Percentiles rank a stretch among this genome's conserved stretches.
phyloP scores from a whole-genome alignment of 1,284 basidiomycete genomes.

The Pseudozyma tsukubaensis region DNA sequence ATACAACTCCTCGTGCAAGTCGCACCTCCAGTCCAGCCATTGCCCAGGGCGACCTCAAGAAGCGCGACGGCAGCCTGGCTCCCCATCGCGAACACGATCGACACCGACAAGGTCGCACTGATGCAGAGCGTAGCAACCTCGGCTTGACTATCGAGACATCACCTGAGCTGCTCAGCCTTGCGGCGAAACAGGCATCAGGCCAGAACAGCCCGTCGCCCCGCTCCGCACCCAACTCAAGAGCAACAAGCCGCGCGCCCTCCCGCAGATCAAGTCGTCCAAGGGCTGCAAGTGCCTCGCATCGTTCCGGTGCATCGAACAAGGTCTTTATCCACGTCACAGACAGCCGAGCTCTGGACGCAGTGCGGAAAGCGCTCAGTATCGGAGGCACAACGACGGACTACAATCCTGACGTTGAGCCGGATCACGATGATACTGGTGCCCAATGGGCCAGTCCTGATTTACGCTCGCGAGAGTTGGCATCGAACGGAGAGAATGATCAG shows the following conservation, averaged over 20 bases:
- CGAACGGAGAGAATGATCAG: slow-evolving; percentile 19
- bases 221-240: slow-evolving; percentile 38
- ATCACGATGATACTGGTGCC: slow-evolving; percentile 25
- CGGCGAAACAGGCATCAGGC: slow-evolving; percentile 13
- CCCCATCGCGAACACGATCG: slow-evolving; percentile 18
- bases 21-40: slow-evolving; percentile 44
- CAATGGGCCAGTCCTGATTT: slow-evolving; percentile 36
- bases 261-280: slow-evolving; percentile 36
- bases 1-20: slow-evolving; percentile 47
- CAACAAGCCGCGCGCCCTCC: slow-evolving; percentile 45
- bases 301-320: slow-evolving; percentile 34
- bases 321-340: slow-evolving; percentile 60
- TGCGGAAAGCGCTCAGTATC: slow-evolving; percentile 59
- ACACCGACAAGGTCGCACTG: slow-evolving; percentile 6
- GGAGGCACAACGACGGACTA: slow-evolving; percentile 58
- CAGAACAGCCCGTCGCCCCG: slow-evolving; percentile 17
- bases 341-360: slow-evolving; percentile 50
- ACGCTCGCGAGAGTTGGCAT: slow-evolving; percentile 14
- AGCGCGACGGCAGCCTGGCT: slow-evolving; percentile 29
- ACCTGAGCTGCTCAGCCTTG: slow-evolving; percentile 40
- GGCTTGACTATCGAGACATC: slow-evolving; percentile 50
- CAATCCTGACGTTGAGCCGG: slow-evolving; percentile 39
- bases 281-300: slow-evolving; percentile 29
- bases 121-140: slow-evolving; percentile 20
- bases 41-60: slow-evolving; percentile 33